Conservation (phyloP, 371 early-diverging fungal genomes). For the Dinochytrium kinnereticum region DNA sequence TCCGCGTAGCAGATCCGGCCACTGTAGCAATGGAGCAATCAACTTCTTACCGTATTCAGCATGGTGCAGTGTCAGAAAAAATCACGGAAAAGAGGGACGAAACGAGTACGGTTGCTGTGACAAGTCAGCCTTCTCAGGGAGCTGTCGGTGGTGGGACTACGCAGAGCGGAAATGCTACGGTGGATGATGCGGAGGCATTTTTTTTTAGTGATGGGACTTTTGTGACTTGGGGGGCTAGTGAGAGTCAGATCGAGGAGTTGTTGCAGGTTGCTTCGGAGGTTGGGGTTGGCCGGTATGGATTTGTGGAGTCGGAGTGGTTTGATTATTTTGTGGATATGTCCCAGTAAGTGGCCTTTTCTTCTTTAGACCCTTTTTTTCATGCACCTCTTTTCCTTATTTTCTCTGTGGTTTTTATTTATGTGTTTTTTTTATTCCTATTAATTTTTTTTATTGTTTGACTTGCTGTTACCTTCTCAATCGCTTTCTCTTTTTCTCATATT, state of each 20-base stretch:
- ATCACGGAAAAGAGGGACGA: no score
- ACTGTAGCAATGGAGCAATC: background rate
- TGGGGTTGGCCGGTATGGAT: slow-evolving; percentile 38
- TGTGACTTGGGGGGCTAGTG: slow-evolving; percentile 57
- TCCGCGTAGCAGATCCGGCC: slow-evolving; percentile 37
- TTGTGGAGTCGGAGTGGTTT: slow-evolving; percentile 53
- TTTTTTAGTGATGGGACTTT: slow-evolving; percentile 56
- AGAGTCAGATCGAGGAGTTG: slow-evolving; percentile 43
- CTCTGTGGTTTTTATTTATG: background rate
- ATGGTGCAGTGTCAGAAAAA: no score
- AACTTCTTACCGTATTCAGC: background rate
- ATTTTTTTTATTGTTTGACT: no score
- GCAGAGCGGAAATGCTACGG: background rate
- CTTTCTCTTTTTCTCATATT: no score
- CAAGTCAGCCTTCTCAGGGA: background rate
- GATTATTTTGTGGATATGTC: slow-evolving; percentile 42
- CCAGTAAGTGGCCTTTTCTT: slow-evolving; percentile 36
- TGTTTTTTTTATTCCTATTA: no score
- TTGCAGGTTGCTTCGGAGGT: slow-evolving; percentile 38
- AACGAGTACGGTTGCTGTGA: background rate
- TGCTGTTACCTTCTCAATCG: no score
- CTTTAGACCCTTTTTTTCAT: background rate
- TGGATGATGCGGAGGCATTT: slow-evolving; percentile 49
- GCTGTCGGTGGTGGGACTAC: background rate
- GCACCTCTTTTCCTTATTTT: background rate